phyloP scores from a whole-genome alignment of 2,329 filamentous ascomycete genomes.

The Coleophoma crateriformis region DNA sequence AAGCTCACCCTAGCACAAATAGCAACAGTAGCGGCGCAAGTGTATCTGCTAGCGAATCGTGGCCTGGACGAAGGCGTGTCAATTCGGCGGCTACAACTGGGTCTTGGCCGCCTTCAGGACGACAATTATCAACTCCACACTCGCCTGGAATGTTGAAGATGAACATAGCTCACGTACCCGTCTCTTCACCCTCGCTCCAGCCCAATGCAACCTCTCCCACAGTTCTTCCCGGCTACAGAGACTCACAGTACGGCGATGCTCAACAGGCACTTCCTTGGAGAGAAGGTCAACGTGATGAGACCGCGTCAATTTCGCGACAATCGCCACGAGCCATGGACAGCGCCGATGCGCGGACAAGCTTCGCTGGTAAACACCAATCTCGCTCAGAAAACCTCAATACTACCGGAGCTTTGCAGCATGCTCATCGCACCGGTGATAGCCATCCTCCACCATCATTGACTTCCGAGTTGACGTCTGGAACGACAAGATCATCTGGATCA shows the following conservation, averaged over 20 bases:
- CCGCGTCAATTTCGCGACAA: conserved; percentile 5
- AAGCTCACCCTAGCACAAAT: conserved; percentile 18
- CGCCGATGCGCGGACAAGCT: conserved; percentile 13
- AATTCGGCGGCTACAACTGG: conserved; percentile 13
- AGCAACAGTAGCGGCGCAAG: conserved; percentile 17
- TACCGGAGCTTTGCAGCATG: conserved; percentile 15
- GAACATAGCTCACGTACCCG: conserved; percentile 1
- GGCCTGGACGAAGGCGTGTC: conserved; percentile 9
- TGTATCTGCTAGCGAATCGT: conserved; percentile 11
- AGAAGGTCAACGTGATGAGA: conserved; percentile 18
- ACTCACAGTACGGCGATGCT: conserved; percentile 16
- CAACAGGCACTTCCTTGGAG: conserved; percentile 20
- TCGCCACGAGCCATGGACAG: conserved; percentile 10
- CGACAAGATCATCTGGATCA: conserved; percentile 15
- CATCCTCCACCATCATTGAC: conserved; percentile 21
- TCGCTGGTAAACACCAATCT: conserved; percentile 2
- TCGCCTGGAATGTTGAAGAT: conserved; percentile 8
- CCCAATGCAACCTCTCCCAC: conserved; percentile 13
- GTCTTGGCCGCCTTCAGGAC: conserved; percentile 14
- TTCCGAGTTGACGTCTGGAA: conserved; percentile 20
- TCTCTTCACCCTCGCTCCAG: conserved; percentile 8
- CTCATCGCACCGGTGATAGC: conserved; percentile 14
- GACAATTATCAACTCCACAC: conserved; percentile 7
- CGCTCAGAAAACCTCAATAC: conserved; percentile 10
- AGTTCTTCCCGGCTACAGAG: conserved; percentile 24